Evolutionary conservation across 257 asterid genomes (phyloP).

Genomic region (Scutellaria galericulata): DNA sequence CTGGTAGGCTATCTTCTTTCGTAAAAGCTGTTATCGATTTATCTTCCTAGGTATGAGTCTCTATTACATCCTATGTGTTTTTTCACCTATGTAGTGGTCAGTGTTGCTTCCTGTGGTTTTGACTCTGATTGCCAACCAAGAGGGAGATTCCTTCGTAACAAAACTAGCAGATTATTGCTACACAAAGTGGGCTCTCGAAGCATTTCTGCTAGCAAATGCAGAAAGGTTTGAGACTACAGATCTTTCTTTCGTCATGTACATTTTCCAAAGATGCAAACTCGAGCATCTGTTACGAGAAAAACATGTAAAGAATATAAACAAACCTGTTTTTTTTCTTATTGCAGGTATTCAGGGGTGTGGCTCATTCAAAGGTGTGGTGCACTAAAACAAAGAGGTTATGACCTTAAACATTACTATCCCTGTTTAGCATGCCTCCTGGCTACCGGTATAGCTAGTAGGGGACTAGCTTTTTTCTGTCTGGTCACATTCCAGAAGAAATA

Average conservation of each 20-base stretch:
- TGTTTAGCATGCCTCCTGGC: conserved; percentile 64
- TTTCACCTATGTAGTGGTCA: conserved; percentile 52
- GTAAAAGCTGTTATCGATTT: not conserved
- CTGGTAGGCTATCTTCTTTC: conserved; percentile 56
- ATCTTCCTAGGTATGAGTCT: conserved; percentile 9
- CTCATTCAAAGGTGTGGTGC: conserved; percentile 87
- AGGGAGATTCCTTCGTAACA: conserved; percentile 42
- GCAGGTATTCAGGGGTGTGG: conserved; percentile 96
- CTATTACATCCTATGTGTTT: not conserved
- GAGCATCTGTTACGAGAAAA: too few relatives aligned
- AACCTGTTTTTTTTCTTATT: not conserved
- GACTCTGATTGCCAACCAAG: conserved; percentile 66
- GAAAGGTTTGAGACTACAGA: conserved; percentile 45
- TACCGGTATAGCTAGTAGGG: conserved; percentile 65
- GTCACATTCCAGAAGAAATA: conserved; percentile 90
- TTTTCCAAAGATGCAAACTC: too few relatives aligned
- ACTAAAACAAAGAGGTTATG: conserved; percentile 58
- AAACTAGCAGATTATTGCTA: conserved; percentile 57
- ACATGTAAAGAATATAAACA: not conserved
- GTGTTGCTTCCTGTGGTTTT: conserved; percentile 73
- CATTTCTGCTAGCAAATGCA: conserved; percentile 62
- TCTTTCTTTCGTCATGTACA: too few relatives aligned
- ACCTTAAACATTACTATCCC: conserved; percentile 64
- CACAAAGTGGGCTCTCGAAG: conserved; percentile 76
- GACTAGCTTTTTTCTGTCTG: conserved; percentile 72